Base-by-base conservation (phyloP, 2,329 filamentous ascomycete genomes). In the Aspergillus neoniger region DNA sequence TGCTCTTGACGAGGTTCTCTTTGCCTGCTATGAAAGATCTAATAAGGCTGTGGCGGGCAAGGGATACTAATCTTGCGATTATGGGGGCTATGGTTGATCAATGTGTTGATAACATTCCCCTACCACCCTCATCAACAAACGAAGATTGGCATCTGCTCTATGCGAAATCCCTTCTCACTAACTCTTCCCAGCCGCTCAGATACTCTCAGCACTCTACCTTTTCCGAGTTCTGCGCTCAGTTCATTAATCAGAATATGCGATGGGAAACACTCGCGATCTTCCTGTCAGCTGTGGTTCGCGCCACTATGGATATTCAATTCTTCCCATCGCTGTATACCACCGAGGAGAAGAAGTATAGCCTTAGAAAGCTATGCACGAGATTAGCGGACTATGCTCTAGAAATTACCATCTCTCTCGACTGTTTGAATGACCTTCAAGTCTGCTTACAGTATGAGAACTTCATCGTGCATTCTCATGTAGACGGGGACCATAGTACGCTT, bases 381-480 rank as follows among this genome's bases (percentile, higher is more conserved):
- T 63, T 76, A 10, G 68, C 72, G 17, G 75, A 79, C 61, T 70
- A 70, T 32, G 71, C 72, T 19, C 58, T 79, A n/a, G 76, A 78
- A 36, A 71, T 77, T 15, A 72, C 69, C 5, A 68, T 77, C 6
- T 70, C 68, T 3, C 56, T 72, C 28, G 70, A 71, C 36, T 70
- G 68, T 41, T 49, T 82, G 30, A 81, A 81, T 57, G 78, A 81
- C 63, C 63, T 82, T 25, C 79, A 81, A 57, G 67, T 81, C 3
- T 62, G 80, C 4, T 61, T 81, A 4, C 80, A 82, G 57, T 81
- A 81, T 51, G 79, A 81, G 57, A 80, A 80, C 25, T 81, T 78
- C 38, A 80, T 81, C n/a, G 65, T 79, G 1, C 77, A 80, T 58
- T 77, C 79, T 0, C 72, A 76, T 36, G 73, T 80, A 1, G 72